Evolutionary conservation across 202 grass and related monocot species (phyloP), one percentile per base, ranked within the genome.

Genomic region (Setaria italica): DNA sequence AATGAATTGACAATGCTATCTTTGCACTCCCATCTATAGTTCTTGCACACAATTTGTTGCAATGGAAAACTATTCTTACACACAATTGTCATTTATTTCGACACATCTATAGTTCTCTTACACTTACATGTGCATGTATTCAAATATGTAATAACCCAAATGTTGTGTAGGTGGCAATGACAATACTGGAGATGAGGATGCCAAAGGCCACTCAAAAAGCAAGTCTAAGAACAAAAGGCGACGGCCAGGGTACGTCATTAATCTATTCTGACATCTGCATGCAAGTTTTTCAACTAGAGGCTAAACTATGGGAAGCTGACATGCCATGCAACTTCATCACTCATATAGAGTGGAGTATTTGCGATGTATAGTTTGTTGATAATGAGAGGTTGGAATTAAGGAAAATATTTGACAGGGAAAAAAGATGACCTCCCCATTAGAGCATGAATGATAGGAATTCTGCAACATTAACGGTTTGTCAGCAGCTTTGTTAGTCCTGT

Each of bases 181-280:
- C 35, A 90, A 86, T 46, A 84, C 72, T 42, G 86, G 87, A 3
- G 91, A 87, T 68, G 91, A 96, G 88, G 95, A 93, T 78, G 39
- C n/a, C 30, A 99, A 99, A 79, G 58, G 43, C 53, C 76, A 89
- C 77, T 82, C 75, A 11, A 99, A 90, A 87, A 83, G 54, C 90
- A 99, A 92, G 80, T 92, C 81, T 89, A 96, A 99, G 82, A 90
- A 88, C 70, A 99, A 99, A 80, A 79, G 69, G 7, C 86, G 88
- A 60, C 86, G 90, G 58, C 89, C 85, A 80, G 93, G 88, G 93
- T 95, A 90, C 68, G 83, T 57, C 49, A 34, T 86, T 86, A 25
- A 66, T 72, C 20, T 68, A 78, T 64, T 80, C 15, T 68, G 72
- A 16, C 3, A 71, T 35, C 37, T 49, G 2, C 21, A 70, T 67